phyloP scores from a whole-genome alignment of 306 rosid species.

The Cajanus cajan region DNA sequence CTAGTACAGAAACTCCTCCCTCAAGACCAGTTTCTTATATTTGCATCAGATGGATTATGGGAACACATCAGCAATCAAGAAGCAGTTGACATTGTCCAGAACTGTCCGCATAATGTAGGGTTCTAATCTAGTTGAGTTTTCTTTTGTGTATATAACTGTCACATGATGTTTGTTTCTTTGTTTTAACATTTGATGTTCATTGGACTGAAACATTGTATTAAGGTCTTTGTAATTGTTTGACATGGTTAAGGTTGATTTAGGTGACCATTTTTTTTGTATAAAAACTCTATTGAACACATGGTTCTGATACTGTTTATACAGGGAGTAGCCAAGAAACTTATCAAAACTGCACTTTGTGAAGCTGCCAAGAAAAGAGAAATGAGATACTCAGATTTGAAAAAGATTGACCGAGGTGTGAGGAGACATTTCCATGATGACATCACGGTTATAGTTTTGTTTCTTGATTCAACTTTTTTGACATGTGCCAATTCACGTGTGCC shows the following conservation, averaged over 20 bases:
- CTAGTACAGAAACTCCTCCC: conserved; percentile 62
- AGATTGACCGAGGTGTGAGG: conserved; percentile 92
- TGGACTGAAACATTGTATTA: background rate
- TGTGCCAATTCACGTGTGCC: conserved; percentile 54
- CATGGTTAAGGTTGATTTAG: background rate
- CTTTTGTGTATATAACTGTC: conserved; percentile 9
- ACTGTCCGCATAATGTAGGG: conserved; percentile 72
- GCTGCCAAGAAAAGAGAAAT: conserved; percentile 97
- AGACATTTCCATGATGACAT: conserved; percentile 98
- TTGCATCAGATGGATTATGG: conserved; percentile 99
- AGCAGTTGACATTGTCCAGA: conserved; percentile 86
- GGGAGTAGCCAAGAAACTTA: conserved; percentile 84
- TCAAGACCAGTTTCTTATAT: conserved; percentile 76
- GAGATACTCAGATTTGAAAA: conserved; percentile 90
- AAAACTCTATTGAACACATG: background rate
- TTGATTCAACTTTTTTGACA: conserved; percentile 58
- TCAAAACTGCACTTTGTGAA: conserved; percentile 72
- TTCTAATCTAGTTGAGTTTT: conserved; percentile 25
- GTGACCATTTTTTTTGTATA: background rate
- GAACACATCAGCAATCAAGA: conserved; percentile 88
- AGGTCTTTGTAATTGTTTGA: background rate
- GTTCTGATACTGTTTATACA: conserved; percentile 28
- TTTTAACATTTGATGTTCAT: background rate
- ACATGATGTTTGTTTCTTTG: background rate
- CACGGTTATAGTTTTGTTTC: conserved; percentile 82